These are phyloP conservation scores for Fusarium mangiferae DNA, from an alignment of 2,329 filamentous ascomycete species.

Conservation along the genomic window DNA sequence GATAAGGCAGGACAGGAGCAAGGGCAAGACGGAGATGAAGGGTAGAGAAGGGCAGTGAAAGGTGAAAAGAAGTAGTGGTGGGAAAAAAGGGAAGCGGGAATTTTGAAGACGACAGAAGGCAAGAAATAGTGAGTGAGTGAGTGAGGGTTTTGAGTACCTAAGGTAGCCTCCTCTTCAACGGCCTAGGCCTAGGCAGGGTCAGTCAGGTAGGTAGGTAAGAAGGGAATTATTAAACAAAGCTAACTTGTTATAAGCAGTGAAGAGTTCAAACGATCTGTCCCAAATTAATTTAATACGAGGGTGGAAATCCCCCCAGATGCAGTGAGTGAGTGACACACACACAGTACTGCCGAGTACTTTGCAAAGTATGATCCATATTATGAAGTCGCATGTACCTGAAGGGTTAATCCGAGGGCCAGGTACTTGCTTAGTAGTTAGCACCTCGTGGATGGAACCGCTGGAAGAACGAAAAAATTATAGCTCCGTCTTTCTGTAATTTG, in stretches of 20 bases:
- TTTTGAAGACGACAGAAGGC: slow-evolving; percentile 38
- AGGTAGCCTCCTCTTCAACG: neutral
- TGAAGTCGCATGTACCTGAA: slow-evolving; percentile 3
- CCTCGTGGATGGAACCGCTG: neutral
- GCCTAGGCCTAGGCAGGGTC: neutral
- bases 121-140: slow-evolving; percentile 34
- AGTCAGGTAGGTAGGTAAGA: neutral
- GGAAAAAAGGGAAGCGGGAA: slow-evolving; percentile 41
- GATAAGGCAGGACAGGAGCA: slow-evolving; percentile 20
- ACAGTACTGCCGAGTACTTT: slow-evolving; percentile 25
- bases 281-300: neutral
- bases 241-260: slow-evolving; percentile 21
- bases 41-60: slow-evolving; percentile 6
- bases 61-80: slow-evolving; percentile 29
- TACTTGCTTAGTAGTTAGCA: neutral
- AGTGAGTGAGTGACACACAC: neutral
- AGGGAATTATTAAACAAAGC: neutral
- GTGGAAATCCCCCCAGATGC: neutral
- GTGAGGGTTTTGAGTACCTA: slow-evolving; percentile 39
- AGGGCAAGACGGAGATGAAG: neutral
- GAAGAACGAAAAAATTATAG: neutral
- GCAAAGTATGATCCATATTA: neutral
- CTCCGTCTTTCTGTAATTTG: slow-evolving; percentile 14
- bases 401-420: slow-evolving; percentile 14
- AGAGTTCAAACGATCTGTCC: neutral